These are phyloP conservation scores for Neurospora sublineolata DNA, from an alignment of 495 filamentous ascomycete genomes.

Conservation along the genomic window DNA sequence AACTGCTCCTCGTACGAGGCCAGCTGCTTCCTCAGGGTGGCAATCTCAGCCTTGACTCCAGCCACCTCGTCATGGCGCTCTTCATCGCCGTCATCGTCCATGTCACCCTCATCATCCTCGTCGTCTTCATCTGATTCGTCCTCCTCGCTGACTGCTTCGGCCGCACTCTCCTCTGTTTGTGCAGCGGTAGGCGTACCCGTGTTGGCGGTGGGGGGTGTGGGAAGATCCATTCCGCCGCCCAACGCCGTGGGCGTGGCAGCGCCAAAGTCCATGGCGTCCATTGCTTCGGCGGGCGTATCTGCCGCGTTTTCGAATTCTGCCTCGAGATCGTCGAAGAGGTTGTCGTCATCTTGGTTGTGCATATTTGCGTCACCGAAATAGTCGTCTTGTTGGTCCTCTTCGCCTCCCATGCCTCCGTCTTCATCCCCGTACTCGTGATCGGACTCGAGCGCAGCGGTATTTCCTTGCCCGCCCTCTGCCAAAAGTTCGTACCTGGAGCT, in stretches of 20 bases:
- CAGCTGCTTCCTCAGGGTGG: slow-evolving; percentile 37
- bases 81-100: slow-evolving; percentile 37
- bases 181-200: slow-evolving; percentile 15
- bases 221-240: slow-evolving; percentile 17
- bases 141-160: slow-evolving; percentile 35
- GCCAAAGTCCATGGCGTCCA: slow-evolving; percentile 4
- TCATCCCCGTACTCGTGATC: slow-evolving; percentile 48
- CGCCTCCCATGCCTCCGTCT: slow-evolving; percentile 42
- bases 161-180: slow-evolving; percentile 21
- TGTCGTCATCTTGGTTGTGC: slow-evolving; percentile 11
- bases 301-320: slow-evolving; percentile 20
- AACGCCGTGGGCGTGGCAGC: slow-evolving; percentile 20
- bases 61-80: slow-evolving; percentile 34
- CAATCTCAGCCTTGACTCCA: slow-evolving; percentile 43
- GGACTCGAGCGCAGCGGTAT: slow-evolving; percentile 32
- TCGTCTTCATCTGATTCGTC: slow-evolving; percentile 41
- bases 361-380: slow-evolving; percentile 6
- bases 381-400: slow-evolving; percentile 15
- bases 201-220: slow-evolving; percentile 28
- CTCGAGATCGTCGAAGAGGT: slow-evolving; percentile 32
- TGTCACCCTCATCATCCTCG: slow-evolving; percentile 32
- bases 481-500: slow-evolving; percentile 49
- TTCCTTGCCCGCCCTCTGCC: slow-evolving; percentile 40
- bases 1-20: slow-evolving; percentile 27
- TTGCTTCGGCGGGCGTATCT: slow-evolving; percentile 20